Evolutionary conservation across 306 rosid species (phyloP), one percentile per base, ranked within the genome.

Genomic region (Cucurbita ficifolia): DNA sequence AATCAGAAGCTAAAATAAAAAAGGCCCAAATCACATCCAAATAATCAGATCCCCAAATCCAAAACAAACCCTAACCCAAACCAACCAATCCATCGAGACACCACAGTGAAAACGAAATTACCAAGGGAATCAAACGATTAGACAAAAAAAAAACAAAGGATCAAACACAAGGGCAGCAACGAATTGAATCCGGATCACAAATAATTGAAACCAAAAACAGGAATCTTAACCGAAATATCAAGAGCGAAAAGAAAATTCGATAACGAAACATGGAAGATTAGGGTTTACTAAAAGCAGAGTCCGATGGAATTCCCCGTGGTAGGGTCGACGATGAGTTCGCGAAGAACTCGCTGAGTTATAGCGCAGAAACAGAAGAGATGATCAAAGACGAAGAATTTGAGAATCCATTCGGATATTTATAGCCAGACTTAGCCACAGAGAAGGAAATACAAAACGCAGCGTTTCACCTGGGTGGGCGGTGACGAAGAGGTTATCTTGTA

Each of bases 231-330:
- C 4, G 4, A 46, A 6, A 46, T 7, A 48, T 70, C 4, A 29
- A 29, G 43, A 16, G 45, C 43, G 16, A 16, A 29, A 49, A 8
- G 14, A 29, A 50, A 49, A 70, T 8, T 48, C 24, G 74, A 70
- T 9, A 8, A 7, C 17, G 17, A 33, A 33, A 16, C 19, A 70
- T 63, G 38, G 59, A 70, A 70, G 74, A 52, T 48, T 29, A 70
- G 46, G 74, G 74, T 48, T 70, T 70, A 70, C 74, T 70, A 70
- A 70, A 29, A 50, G 74, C 74, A 50, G 58, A 70, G 13, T 49
- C 16, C n/a, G 43, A 11, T 33, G 46, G 46, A 49, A 16, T 5
- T 50, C 29, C 33, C 59, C 74, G 24, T 29, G 29, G 46, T 70
- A 49, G 58, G 74, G 59, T 50, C 74, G 74, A 49, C 55, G 74